These are phyloP conservation scores for Exophiala spinifera DNA, from an alignment of 2,329 filamentous ascomycete species.

Conservation along the genomic window DNA sequence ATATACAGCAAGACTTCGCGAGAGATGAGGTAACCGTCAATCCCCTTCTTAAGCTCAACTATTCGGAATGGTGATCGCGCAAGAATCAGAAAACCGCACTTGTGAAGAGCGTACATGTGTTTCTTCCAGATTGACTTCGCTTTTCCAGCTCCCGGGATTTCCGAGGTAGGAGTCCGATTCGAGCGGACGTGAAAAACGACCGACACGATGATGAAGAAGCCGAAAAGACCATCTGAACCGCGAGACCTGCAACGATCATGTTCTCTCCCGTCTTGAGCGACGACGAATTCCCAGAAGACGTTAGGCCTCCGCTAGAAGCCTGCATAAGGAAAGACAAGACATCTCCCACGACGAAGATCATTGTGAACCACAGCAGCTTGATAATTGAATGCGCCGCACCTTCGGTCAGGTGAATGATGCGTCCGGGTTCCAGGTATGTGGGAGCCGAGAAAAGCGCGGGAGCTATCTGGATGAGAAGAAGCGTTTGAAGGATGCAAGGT, in stretches of 20 bases:
- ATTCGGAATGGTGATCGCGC: conserved; percentile 34
- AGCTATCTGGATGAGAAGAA: conserved; percentile 47
- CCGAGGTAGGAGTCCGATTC: conserved; percentile 1
- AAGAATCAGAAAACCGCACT: conserved; percentile 32
- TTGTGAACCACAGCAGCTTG: conserved; percentile 37
- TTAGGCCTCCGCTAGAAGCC: conserved; percentile 22
- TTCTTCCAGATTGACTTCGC: conserved; percentile 33
- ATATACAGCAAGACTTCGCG: conserved; percentile 35
- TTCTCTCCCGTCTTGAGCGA: conserved; percentile 37
- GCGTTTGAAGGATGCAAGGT: conserved; percentile 33
- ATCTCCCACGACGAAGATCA: conserved; percentile 44
- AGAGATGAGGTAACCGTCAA: conserved; percentile 33
- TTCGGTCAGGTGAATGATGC: conserved; percentile 41
- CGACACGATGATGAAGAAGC: conserved; percentile 51
- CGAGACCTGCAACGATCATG: conserved; percentile 42
- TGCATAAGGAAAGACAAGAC: conserved; percentile 47
- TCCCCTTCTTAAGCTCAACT: conserved; percentile 34
- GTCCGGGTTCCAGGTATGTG: conserved; percentile 47
- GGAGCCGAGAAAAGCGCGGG: conserved; percentile 47
- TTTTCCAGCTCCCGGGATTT: neutral
- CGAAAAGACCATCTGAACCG: conserved; percentile 51
- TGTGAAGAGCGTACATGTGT: conserved; percentile 35
- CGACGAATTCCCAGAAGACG: conserved; percentile 13
- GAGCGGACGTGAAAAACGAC: conserved; percentile 5
- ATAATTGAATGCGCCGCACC: conserved; percentile 36